A percentile compares a stretch with the other conserved stretches of the same genome.
Conservation (phyloP, 345 rosid species). For the Bruguiera gymnorhiza region DNA sequence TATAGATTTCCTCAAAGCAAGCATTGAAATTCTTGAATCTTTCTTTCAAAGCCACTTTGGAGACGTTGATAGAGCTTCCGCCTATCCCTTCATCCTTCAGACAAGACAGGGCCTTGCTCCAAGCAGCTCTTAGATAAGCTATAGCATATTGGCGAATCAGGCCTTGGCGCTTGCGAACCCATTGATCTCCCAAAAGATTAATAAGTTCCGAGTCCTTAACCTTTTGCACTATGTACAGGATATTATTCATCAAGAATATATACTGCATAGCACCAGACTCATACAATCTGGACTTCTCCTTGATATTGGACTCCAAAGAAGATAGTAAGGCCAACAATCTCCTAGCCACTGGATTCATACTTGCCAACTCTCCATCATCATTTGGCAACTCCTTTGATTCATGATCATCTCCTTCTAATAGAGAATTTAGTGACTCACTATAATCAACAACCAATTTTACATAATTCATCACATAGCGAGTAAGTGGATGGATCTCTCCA, state of each 20-base stretch:
- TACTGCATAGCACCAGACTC: conserved; percentile 72
- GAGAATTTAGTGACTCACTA: conserved; percentile 47
- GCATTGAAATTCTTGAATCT: conserved; percentile 82
- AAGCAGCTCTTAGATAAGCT: conserved; percentile 84
- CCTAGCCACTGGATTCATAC: conserved; percentile 49
- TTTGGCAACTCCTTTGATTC: conserved; percentile 32
- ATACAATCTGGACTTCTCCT: conserved; percentile 79
- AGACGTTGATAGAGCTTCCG: conserved; percentile 63
- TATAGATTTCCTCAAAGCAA: conserved; percentile 82
- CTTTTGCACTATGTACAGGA: conserved; percentile 79
- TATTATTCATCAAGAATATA: conserved; percentile 89
- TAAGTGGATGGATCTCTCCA: conserved; percentile 94
- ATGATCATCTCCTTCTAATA: conserved; percentile 51
- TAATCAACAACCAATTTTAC: conserved; percentile 86
- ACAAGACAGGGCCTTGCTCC: conserved; percentile 75
- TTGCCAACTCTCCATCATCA: conserved; percentile 38
- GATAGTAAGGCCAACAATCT: conserved; percentile 60
- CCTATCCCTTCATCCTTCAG: conserved; percentile 79
- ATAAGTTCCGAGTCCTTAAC: conserved; percentile 87
- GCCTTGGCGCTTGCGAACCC: conserved; percentile 87
- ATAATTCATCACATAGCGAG: conserved; percentile 95
- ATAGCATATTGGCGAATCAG: conserved; percentile 81
- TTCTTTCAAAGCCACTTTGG: conserved; percentile 79
- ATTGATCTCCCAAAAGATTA: conserved; percentile 76
- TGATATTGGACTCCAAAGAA: conserved; percentile 66